A percentile compares a stretch with the other conserved stretches of the same genome.
phyloP scores from a whole-genome alignment of 495 filamentous ascomycete genomes.

The Penicillium coffeae region DNA sequence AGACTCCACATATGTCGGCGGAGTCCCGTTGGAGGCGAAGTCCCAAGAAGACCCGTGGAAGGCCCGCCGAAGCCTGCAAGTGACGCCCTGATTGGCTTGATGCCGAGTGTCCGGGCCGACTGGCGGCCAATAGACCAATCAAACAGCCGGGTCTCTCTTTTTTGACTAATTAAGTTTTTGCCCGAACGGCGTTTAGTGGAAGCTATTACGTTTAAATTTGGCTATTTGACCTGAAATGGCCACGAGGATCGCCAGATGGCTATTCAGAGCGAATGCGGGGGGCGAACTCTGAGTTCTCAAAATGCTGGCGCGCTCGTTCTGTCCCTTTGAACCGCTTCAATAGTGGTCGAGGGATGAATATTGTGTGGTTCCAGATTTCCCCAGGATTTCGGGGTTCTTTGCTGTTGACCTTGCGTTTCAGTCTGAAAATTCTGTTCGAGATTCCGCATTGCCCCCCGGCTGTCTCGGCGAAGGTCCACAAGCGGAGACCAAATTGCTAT shows the following conservation, averaged over 20 bases:
- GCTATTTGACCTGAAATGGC: background rate
- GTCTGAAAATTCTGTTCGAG: background rate
- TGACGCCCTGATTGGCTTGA: background rate
- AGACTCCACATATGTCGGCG: constrained; percentile 1
- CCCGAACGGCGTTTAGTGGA: background rate
- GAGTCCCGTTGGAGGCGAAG: constrained; percentile 13
- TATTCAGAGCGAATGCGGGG: background rate
- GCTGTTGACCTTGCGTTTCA: background rate
- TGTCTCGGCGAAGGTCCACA: background rate
- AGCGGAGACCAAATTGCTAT: background rate
- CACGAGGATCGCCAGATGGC: background rate
- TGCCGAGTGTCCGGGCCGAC: constrained; percentile 8
- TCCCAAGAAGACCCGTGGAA: constrained; percentile 10
- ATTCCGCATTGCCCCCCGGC: background rate
- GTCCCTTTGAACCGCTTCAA: background rate
- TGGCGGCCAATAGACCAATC: constrained; percentile 12
- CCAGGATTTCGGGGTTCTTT: no score
- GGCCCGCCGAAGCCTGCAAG: constrained; percentile 12
- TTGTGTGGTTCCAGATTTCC: no score
- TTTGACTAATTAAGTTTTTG: constrained; percentile 5
- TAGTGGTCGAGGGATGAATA: background rate
- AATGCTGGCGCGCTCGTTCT: no score
- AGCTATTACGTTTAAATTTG: background rate
- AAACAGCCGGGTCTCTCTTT: background rate
- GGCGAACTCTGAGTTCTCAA: no score